phyloP scores from a whole-genome alignment of 2,329 filamentous ascomycete genomes.

The Didymella pinodella region DNA sequence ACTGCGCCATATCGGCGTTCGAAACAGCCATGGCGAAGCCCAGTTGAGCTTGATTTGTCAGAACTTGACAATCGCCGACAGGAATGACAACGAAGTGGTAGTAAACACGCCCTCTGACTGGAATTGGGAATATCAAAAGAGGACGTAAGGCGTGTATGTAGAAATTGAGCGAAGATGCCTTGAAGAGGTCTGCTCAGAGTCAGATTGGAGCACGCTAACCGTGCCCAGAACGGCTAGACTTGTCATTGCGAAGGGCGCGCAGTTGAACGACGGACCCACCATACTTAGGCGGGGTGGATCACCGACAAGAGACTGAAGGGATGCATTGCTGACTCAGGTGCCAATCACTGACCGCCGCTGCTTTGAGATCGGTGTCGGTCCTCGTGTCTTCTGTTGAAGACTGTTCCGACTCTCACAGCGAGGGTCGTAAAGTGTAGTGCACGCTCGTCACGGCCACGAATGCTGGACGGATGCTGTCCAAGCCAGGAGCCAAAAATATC shows the following conservation, averaged over 20 bases:
- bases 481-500: background rate
- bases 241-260: constrained; percentile 23
- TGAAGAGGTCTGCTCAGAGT: constrained; percentile 20
- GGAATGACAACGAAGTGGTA: constrained; percentile 7
- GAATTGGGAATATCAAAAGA: constrained; percentile 17
- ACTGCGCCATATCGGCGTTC: constrained; percentile 47
- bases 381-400: background rate
- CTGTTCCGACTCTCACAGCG: background rate
- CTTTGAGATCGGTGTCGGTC: background rate
- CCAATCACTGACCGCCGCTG: background rate
- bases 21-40: constrained; percentile 38
- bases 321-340: constrained; percentile 9
- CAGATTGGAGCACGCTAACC: constrained; percentile 19
- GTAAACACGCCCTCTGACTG: constrained; percentile 28
- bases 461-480: background rate
- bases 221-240: constrained; percentile 9
- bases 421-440: background rate
- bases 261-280: constrained; percentile 11
- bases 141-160: constrained; percentile 34
- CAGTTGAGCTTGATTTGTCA: constrained; percentile 10
- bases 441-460: background rate
- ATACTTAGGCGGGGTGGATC: constrained; percentile 17
- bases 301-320: constrained; percentile 4
- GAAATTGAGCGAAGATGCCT: constrained; percentile 16
- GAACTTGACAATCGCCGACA: background rate